Conservation (phyloP, 371 early-diverging fungal genomes). For the Mucor lusitanicus region DNA sequence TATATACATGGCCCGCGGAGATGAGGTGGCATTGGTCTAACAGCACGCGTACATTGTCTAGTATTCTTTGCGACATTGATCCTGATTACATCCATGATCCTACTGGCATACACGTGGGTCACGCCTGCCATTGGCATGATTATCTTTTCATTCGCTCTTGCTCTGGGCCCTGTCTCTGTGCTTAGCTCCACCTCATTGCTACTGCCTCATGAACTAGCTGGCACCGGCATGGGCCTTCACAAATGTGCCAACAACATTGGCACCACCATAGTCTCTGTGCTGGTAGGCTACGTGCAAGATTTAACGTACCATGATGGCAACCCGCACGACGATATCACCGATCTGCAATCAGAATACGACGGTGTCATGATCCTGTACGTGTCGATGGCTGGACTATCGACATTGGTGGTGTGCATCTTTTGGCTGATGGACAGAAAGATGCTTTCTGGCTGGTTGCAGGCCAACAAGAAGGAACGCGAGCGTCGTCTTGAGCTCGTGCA, state of each 20-base stretch:
- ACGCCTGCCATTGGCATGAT: constrained; percentile 50
- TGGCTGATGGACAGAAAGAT: constrained; percentile 36
- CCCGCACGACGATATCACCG: constrained; percentile 30
- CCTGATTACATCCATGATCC: constrained; percentile 34
- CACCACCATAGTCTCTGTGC: constrained; percentile 48
- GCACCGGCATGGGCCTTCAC: constrained; percentile 55
- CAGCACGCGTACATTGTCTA: background rate
- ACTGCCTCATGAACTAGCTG: constrained; percentile 45
- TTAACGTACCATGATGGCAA: constrained; percentile 47
- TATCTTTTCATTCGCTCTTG: constrained; percentile 47
- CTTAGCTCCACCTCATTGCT: constrained; percentile 43
- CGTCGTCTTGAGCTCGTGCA: constrained; percentile 30
- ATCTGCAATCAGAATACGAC: constrained; percentile 39
- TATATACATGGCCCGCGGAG: background rate
- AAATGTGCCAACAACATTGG: constrained; percentile 54
- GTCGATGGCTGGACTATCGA: constrained; percentile 29
- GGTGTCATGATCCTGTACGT: constrained; percentile 50
- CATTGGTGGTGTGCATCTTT: constrained; percentile 27
- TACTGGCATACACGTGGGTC: constrained; percentile 40
- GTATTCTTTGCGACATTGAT: constrained; percentile 41
- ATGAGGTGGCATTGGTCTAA: background rate
- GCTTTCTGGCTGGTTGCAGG: constrained; percentile 45
- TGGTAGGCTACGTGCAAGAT: constrained; percentile 57
- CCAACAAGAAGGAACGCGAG: constrained; percentile 34
- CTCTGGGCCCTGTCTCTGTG: constrained; percentile 48